Conservation (phyloP, 176 grass and related monocot genomes). For the Cocos nucifera region DNA sequence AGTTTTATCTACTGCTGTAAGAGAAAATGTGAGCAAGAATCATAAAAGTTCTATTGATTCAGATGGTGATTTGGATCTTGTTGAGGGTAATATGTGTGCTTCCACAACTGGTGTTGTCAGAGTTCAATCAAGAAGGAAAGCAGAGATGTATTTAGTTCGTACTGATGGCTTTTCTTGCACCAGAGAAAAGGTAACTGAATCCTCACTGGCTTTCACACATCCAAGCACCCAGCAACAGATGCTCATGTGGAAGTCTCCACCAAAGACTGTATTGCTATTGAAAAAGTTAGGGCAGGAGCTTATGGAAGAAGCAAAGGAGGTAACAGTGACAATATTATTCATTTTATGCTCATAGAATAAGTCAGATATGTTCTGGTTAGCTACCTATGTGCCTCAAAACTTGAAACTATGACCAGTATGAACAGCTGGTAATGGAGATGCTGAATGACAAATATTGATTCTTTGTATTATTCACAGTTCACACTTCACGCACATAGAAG, state of each 20-base stretch:
- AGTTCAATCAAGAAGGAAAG: constrained; percentile 91
- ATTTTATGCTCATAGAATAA: too few relatives aligned
- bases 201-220: constrained; percentile 85
- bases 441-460: too few relatives aligned
- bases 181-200: constrained; percentile 98
- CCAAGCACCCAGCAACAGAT: constrained; percentile 97
- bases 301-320: constrained; percentile 99
- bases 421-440: too few relatives aligned
- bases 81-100: constrained; percentile 70
- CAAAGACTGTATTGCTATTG: constrained; percentile 82
- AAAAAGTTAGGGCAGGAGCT: constrained; percentile 94
- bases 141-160: constrained; percentile 95
- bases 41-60: constrained; percentile 11
- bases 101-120: constrained; percentile 80
- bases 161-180: constrained; percentile 94
- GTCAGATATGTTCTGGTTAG: too few relatives aligned
- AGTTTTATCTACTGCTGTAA: constrained; percentile 25
- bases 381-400: too few relatives aligned
- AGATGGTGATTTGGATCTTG: constrained; percentile 31
- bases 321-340: constrained; percentile 12
- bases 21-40: constrained; percentile 31
- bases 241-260: constrained; percentile 99
- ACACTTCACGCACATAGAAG: too few relatives aligned
- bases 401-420: too few relatives aligned
- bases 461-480: too few relatives aligned